phyloP scores from a whole-genome alignment of 352 stramenopile species.

The Paralagenidium karlingii region DNA sequence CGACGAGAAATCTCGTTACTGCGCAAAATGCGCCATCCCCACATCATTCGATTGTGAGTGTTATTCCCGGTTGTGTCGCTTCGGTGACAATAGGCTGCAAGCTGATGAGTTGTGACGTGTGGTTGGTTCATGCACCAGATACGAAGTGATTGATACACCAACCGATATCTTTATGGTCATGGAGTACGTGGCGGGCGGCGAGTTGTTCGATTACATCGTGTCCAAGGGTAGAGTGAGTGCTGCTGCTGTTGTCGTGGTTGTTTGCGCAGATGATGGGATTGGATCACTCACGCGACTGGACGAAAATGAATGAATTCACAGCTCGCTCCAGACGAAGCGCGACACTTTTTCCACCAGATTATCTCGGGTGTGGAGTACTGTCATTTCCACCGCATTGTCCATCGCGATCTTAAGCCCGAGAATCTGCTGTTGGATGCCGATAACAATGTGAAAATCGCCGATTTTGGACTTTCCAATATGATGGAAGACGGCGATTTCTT shows the following conservation, averaged over 20 bases:
- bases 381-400: constrained; percentile 98
- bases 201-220: constrained; percentile 99
- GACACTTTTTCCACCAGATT: constrained; percentile 99
- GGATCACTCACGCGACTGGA: not conserved
- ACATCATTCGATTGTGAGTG: constrained; percentile 98
- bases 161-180: constrained; percentile 97
- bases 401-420: constrained; percentile 97
- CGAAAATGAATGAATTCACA: constrained; percentile 15
- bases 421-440: constrained; percentile 96
- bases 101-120: not conserved
- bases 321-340: constrained; percentile 93
- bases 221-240: constrained; percentile 80
- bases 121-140: constrained; percentile 18
- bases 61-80: not conserved
- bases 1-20: constrained; percentile 99
- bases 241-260: not conserved
- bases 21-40: constrained; percentile 96
- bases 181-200: constrained; percentile 89
- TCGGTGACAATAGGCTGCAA: not conserved
- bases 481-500: constrained; percentile 99
- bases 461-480: constrained; percentile 99
- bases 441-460: constrained; percentile 99
- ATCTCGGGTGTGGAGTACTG: constrained; percentile 99
- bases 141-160: constrained; percentile 98
- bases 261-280: not conserved